These are phyloP conservation scores for Pestalotiopsis fici DNA, from an alignment of 2,329 filamentous ascomycete species.

Conservation along the genomic window DNA sequence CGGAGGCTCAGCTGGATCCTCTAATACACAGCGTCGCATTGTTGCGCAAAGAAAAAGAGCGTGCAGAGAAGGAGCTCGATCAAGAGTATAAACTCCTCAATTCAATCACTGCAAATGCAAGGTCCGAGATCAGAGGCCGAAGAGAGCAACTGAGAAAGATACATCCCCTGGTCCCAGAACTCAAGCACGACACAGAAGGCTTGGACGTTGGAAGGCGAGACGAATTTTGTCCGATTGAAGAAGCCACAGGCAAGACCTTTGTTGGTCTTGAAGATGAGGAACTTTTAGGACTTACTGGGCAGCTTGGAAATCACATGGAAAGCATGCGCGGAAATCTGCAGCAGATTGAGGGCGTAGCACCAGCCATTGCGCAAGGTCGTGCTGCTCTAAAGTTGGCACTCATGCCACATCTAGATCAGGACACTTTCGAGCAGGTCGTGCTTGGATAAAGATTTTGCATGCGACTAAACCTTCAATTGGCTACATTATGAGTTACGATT, in stretches of 20 bases:
- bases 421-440: constrained; percentile 49
- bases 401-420: constrained; percentile 43
- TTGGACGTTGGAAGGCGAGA: constrained; percentile 9
- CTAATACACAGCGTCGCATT: constrained; percentile 64
- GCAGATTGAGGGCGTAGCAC: constrained; percentile 53
- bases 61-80: constrained; percentile 57
- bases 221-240: constrained; percentile 20
- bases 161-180: constrained; percentile 49
- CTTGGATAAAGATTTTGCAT: constrained; percentile 33
- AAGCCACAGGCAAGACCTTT: constrained; percentile 22
- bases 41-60: constrained; percentile 57
- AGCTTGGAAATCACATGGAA: constrained; percentile 57
- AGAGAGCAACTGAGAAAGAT: constrained; percentile 49
- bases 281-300: constrained; percentile 43
- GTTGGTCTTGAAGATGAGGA: constrained; percentile 38
- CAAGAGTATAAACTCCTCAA: constrained; percentile 53
- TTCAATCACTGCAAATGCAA: constrained; percentile 56
- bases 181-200: constrained; percentile 12
- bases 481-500: neutral
- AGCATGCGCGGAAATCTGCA: constrained; percentile 55
- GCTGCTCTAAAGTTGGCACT: constrained; percentile 52
- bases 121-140: constrained; percentile 52
- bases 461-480: neutral
- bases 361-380: constrained; percentile 47
- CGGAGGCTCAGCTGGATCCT: constrained; percentile 63